Evolutionary conservation across 192 early-diverging fungal species (phyloP).

Genomic region (Coemansia sp.): DNA sequence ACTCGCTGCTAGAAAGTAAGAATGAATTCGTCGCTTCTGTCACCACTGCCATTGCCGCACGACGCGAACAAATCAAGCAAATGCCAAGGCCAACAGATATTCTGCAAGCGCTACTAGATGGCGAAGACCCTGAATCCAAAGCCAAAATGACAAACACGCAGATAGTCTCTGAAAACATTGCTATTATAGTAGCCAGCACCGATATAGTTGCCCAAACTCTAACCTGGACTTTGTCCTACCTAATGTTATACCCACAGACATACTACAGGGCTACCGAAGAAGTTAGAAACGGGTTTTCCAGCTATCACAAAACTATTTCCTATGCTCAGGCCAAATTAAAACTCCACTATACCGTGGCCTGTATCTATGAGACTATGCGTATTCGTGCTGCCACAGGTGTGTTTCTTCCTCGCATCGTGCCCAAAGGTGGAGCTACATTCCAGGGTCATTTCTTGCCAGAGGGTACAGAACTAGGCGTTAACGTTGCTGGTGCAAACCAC

Average conservation of each 20-base stretch:
- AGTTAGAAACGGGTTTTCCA: slow-evolving; percentile 31
- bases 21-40: slow-evolving; percentile 26
- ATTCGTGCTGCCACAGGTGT: slow-evolving; percentile 32
- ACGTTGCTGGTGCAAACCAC: slow-evolving; percentile 36
- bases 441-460: slow-evolving; percentile 40
- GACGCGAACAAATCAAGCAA: background rate
- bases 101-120: slow-evolving; percentile 47
- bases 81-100: slow-evolving; percentile 44
- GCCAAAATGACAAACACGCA: slow-evolving; percentile 34
- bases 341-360: slow-evolving; percentile 45
- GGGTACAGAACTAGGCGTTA: slow-evolving; percentile 24
- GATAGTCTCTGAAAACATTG: slow-evolving; percentile 39
- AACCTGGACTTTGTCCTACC: slow-evolving; percentile 39
- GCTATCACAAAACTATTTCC: slow-evolving; percentile 18
- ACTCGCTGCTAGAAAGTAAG: slow-evolving; percentile 15
- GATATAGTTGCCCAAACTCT: slow-evolving; percentile 44
- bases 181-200: slow-evolving; percentile 39
- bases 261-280: slow-evolving; percentile 28
- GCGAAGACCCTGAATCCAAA: slow-evolving; percentile 43
- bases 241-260: slow-evolving; percentile 35
- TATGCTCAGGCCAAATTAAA: slow-evolving; percentile 33
- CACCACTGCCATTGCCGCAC: slow-evolving; percentile 7
- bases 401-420: slow-evolving; percentile 26
- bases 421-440: slow-evolving; percentile 31
- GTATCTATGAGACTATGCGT: slow-evolving; percentile 50